Evolutionary conservation across 139 green algal species (phyloP).

Genomic region (Pleodorina starrii): DNA sequence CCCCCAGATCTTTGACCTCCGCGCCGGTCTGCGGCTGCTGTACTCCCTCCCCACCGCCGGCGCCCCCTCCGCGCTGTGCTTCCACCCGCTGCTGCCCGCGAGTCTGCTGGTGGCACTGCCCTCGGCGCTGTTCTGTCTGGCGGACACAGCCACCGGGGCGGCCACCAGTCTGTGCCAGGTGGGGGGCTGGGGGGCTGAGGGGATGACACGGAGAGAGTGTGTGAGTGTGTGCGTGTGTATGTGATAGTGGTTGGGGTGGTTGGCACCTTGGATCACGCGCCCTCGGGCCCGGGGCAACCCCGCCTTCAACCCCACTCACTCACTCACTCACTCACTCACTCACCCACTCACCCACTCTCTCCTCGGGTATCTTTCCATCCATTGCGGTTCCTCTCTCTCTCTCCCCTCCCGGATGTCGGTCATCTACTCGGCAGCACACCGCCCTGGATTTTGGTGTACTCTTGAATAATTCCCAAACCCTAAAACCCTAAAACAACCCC

Average conservation of each 20-base stretch:
- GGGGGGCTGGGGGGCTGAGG: no score
- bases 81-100: slow-evolving; percentile 80
- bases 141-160: slow-evolving; percentile 65
- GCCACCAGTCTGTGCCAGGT: slow-evolving; percentile 69
- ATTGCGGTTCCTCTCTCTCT: no score
- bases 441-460: no score
- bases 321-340: background rate
- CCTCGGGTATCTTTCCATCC: background rate
- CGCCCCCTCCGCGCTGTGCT: slow-evolving; percentile 63
- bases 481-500: no score
- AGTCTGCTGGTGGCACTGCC: slow-evolving; percentile 77
- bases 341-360: background rate
- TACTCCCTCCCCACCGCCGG: slow-evolving; percentile 69
- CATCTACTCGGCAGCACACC: no score
- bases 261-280: no score
- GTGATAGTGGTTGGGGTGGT: no score
- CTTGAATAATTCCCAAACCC: no score
- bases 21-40: slow-evolving; percentile 70
- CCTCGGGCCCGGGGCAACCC: no score
- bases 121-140: slow-evolving; percentile 74
- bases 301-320: background rate
- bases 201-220: no score
- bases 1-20: slow-evolving; percentile 75
- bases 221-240: no score
- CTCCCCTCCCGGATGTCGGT: no score